phyloP scores from a whole-genome alignment of 192 early-diverging fungal genomes.

The Entrophospora sp. region DNA sequence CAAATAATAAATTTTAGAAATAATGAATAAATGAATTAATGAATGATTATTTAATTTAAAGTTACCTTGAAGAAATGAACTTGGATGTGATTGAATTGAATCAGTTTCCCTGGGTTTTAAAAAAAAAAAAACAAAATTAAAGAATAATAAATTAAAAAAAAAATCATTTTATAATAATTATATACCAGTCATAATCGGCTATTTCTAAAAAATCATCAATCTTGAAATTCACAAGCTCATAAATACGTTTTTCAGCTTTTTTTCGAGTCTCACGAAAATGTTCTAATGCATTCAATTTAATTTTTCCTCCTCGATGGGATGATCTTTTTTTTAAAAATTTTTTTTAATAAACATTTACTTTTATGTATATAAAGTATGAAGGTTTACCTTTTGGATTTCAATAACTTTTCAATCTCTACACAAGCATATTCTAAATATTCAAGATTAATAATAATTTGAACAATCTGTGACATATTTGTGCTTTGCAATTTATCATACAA shows the following conservation, averaged over 20 bases:
- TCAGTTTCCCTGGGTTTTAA: slow-evolving; percentile 42
- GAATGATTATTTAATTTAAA: neutral
- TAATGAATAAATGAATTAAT: neutral
- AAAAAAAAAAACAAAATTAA: neutral
- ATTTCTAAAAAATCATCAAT: slow-evolving; percentile 74
- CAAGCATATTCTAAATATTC: slow-evolving; percentile 66
- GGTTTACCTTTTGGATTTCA: slow-evolving; percentile 32
- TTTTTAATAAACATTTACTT: neutral
- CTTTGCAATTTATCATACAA: slow-evolving; percentile 56
- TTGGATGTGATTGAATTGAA: slow-evolving; percentile 43
- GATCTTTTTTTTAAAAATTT: slow-evolving; percentile 35
- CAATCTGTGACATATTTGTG: slow-evolving; percentile 66
- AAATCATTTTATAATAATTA: neutral
- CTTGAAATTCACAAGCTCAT: slow-evolving; percentile 69
- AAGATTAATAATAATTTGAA: slow-evolving; percentile 80
- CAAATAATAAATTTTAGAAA: too few species aligned
- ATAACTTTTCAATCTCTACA: slow-evolving; percentile 65
- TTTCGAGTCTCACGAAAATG: slow-evolving; percentile 59
- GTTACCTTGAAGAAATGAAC: slow-evolving; percentile 62
- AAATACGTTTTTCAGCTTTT: slow-evolving; percentile 73
- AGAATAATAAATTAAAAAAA: neutral
- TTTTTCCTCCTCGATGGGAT: slow-evolving; percentile 44
- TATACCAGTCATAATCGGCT: slow-evolving; percentile 78
- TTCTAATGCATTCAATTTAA: slow-evolving; percentile 55
- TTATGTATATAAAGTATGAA: neutral